Percentiles rank a stretch among this genome's conserved stretches.
These are phyloP conservation scores for Nannochloris sp. DNA, from an alignment of 139 green algal species.

Conservation along the genomic window DNA sequence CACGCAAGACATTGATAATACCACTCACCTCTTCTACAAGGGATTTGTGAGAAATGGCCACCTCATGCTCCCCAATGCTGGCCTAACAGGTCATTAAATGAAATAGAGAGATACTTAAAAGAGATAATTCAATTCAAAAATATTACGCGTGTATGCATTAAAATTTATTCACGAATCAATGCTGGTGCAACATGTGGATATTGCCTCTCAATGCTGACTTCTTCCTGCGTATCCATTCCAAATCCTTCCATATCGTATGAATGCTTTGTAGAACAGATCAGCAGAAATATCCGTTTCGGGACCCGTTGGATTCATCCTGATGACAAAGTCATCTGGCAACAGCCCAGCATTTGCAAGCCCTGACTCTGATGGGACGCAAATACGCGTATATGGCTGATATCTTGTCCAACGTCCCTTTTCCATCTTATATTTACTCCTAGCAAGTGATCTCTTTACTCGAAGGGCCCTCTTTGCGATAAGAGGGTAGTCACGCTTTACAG, in stretches of 20 bases:
- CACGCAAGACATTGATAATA: neutral
- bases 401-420: neutral
- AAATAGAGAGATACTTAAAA: neutral
- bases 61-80: slow-evolving; percentile 2
- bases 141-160: neutral
- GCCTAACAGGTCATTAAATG: slow-evolving; percentile 1
- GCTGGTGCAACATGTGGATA: neutral
- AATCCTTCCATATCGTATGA: slow-evolving; percentile 3
- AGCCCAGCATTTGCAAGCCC: neutral
- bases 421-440: neutral
- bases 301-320: neutral
- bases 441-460: neutral
- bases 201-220: slow-evolving; percentile 1
- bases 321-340: slow-evolving; percentile 2
- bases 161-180: neutral
- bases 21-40: slow-evolving; percentile 3
- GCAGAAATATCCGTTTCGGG: neutral
- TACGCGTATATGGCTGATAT: neutral
- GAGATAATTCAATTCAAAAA: neutral
- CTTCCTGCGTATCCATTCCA: neutral
- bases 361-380: neutral
- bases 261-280: neutral
- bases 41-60: neutral
- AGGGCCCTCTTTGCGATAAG: slow-evolving; percentile 1
- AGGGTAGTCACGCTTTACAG: neutral